phyloP scores from a whole-genome alignment of 371 early-diverging fungal species.

The Saksenaea oblongispora region DNA sequence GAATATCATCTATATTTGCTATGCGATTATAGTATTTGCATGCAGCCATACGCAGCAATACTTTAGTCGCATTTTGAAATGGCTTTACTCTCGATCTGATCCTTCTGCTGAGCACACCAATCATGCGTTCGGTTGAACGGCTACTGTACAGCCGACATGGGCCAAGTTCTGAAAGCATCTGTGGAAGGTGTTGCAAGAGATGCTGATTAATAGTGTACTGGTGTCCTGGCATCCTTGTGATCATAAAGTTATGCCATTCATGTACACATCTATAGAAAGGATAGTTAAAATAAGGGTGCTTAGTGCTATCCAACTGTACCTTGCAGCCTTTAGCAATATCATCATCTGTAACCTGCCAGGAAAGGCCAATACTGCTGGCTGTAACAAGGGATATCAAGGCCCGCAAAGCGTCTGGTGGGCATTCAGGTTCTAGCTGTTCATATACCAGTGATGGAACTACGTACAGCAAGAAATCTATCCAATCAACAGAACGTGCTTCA shows the following conservation, averaged over 20 bases:
- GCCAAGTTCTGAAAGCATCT: not conserved
- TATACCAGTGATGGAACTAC: not conserved
- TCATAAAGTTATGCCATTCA: too few species aligned
- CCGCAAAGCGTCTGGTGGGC: not conserved
- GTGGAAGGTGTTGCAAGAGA: too few species aligned
- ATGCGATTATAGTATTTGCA: not conserved
- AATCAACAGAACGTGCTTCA: not conserved
- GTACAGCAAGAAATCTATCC: not conserved
- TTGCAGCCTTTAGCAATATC: too few species aligned
- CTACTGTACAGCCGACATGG: not conserved
- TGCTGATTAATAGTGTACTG: too few species aligned
- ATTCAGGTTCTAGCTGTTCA: not conserved
- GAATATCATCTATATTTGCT: not conserved
- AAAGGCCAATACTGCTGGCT: not conserved
- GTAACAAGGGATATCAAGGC: not conserved
- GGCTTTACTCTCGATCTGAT: not conserved
- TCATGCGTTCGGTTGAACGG: not conserved
- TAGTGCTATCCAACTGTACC: too few species aligned
- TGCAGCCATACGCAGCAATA: not conserved
- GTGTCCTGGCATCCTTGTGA: too few species aligned
- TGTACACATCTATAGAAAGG: too few species aligned
- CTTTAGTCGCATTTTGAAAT: not conserved
- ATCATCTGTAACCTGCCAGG: too few species aligned
- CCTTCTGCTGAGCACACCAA: not conserved
- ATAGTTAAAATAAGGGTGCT: too few species aligned